phyloP scores from a whole-genome alignment of 495 filamentous ascomycete genomes.

The Penicillium argentinense region DNA sequence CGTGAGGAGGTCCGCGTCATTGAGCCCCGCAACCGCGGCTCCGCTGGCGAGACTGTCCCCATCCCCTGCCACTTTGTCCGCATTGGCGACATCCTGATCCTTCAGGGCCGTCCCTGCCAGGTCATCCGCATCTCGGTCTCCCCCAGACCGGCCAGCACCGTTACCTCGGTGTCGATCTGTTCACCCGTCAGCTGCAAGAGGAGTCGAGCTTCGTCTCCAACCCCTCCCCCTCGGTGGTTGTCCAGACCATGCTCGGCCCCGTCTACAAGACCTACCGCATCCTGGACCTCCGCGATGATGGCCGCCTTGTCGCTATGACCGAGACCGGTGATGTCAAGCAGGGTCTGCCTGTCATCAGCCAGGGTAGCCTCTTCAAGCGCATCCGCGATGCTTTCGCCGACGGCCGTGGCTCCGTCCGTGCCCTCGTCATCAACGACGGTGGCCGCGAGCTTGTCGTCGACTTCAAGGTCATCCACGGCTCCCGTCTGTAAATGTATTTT shows the following conservation, averaged over 20 bases:
- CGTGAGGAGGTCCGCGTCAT: conserved; percentile 53
- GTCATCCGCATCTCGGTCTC: conserved; percentile 99
- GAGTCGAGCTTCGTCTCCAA: conserved; percentile 98
- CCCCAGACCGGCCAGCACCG: conserved; percentile 97
- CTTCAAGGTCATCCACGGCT: conserved; percentile 95
- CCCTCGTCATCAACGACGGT: conserved; percentile 93
- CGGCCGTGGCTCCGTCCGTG: conserved; percentile 89
- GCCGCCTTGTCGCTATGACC: conserved; percentile 76
- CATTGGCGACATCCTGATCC: conserved; percentile 96
- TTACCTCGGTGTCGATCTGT: conserved; percentile 99
- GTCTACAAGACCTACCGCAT: conserved; percentile 99
- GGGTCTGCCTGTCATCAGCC: conserved; percentile 86
- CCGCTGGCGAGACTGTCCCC: conserved; percentile 81
- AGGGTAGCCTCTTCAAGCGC: conserved; percentile 80
- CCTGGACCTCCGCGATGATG: conserved; percentile 91
- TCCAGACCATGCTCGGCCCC: conserved; percentile 99
- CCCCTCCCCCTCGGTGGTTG: conserved; percentile 91
- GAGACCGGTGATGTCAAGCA: conserved; percentile 97
- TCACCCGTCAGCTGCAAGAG: conserved; percentile 99
- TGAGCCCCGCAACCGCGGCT: conserved; percentile 48
- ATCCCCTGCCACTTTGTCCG: conserved; percentile 99
- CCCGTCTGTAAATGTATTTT: conserved; percentile 55
- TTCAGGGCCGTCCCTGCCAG: conserved; percentile 99
- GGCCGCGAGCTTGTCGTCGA: conserved; percentile 95
- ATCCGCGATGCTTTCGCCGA: conserved; percentile 84